Percentiles rank a stretch among this genome's conserved stretches.
Evolutionary conservation across 805 yeast genomes (phyloP).

Genomic region (Jamesozyma jinghongensis): DNA sequence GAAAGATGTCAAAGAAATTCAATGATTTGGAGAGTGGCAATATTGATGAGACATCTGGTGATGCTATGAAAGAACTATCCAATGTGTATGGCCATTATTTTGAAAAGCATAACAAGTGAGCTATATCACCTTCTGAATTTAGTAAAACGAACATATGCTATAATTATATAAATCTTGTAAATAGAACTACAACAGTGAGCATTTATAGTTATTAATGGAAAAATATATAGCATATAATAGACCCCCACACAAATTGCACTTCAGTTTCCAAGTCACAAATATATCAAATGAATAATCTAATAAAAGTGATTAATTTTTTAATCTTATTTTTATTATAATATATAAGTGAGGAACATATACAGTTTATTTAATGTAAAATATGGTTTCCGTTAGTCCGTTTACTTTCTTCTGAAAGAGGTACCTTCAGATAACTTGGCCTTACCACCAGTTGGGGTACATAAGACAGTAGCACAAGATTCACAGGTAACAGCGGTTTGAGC

Average conservation of each 20-base stretch:
- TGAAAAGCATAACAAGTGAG: background rate
- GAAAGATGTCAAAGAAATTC: slow-evolving; percentile 13
- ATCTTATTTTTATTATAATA: slow-evolving; percentile 5
- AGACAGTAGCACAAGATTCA: slow-evolving; percentile 96
- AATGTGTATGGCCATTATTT: slow-evolving; percentile 9
- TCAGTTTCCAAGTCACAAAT: background rate
- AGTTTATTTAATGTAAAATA: slow-evolving; percentile 5
- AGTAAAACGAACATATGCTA: background rate
- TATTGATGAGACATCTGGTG: background rate
- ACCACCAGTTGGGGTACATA: slow-evolving; percentile 99
- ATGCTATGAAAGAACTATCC: slow-evolving; percentile 6
- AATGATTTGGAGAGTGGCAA: slow-evolving; percentile 10
- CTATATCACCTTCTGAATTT: background rate
- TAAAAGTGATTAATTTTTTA: background rate
- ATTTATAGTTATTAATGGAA: background rate
- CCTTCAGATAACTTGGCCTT: slow-evolving; percentile 99
- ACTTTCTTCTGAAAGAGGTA: slow-evolving; percentile 98
- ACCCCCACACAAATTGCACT: too few species aligned
- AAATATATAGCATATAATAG: background rate
- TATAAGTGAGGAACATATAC: slow-evolving; percentile 9
- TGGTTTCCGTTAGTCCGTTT: slow-evolving; percentile 29
- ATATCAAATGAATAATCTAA: background rate
- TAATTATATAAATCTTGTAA: slow-evolving; percentile 1
- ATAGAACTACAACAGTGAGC: background rate
- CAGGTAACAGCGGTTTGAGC: slow-evolving; percentile 99